Evolutionary conservation across 306 rosid genomes (phyloP).

Genomic region (Pyrus communis): DNA sequence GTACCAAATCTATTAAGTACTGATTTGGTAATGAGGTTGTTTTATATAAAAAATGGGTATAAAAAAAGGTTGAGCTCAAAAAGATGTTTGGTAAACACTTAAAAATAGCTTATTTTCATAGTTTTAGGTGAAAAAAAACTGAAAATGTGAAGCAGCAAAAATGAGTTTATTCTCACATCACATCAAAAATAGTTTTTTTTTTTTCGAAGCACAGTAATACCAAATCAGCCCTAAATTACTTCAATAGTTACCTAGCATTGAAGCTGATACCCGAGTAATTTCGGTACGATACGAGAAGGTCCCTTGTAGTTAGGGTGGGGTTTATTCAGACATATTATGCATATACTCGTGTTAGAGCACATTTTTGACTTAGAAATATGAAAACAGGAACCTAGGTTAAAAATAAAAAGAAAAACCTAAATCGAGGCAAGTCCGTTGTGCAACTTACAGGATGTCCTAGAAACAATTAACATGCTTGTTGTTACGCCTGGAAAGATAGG

Average conservation of each 20-base stretch:
- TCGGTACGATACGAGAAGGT: neutral
- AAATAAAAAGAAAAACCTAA: neutral
- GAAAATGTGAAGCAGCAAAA: no score
- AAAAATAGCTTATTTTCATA: no score
- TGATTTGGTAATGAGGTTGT: no score
- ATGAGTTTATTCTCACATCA: no score
- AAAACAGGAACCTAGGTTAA: neutral
- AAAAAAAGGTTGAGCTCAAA: no score
- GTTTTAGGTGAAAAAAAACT: no score
- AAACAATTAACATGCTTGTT: neutral
- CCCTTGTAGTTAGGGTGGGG: neutral
- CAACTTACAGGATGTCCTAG: neutral
- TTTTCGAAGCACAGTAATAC: no score
- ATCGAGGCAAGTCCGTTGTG: neutral
- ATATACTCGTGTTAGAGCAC: neutral
- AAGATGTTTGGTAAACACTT: no score
- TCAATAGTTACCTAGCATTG: neutral
- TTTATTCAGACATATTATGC: neutral
- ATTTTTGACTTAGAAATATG: neutral
- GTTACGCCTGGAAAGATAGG: neutral
- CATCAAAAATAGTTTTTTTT: no score
- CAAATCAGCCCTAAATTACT: neutral
- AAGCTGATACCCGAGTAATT: neutral
- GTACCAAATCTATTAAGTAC: neutral
- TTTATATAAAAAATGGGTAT: no score